Percentiles rank a stretch among this genome's conserved stretches.
Conservation (phyloP, 352 stramenopile genomes). For the Pythium guiyangense region DNA sequence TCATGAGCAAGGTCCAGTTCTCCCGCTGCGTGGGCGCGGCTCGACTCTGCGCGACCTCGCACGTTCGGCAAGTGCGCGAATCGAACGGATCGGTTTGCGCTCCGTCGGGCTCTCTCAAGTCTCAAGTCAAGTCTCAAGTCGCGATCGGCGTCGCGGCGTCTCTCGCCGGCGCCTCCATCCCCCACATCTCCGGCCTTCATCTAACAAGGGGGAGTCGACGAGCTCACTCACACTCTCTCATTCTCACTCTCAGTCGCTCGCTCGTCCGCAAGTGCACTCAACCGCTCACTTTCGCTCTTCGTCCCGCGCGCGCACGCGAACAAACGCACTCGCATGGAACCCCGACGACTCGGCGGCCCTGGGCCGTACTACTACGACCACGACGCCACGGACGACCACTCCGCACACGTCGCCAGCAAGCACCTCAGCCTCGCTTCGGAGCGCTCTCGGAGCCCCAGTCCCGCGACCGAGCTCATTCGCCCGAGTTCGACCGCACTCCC, state of each 20-base stretch:
- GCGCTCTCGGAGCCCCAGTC: no score
- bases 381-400: slow-evolving; percentile 1
- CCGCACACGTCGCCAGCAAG: no score
- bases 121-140: neutral
- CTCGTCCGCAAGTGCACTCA: slow-evolving; percentile 2
- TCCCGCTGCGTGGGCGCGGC: no score
- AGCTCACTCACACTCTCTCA: neutral
- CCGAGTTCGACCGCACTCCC: no score
- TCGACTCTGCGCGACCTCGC: no score
- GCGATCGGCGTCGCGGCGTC: no score
- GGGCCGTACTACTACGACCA: neutral
- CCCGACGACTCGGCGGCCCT: neutral
- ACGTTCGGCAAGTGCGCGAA: neutral
- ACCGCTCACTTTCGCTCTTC: slow-evolving; percentile 7
- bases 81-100: neutral
- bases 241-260: neutral
- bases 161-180: slow-evolving; percentile 2
- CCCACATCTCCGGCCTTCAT: slow-evolving; percentile 9
- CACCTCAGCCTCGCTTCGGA: no score
- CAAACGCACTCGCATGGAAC: slow-evolving; percentile 1
- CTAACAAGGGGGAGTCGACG: slow-evolving; percentile 7
- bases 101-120: neutral
- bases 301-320: neutral
- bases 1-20: no score
- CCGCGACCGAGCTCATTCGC: no score